A percentile compares a stretch with the other conserved stretches of the same genome.
These are phyloP conservation scores for Anastatica hierochuntica DNA, from an alignment of 345 rosid genomes.

Conservation along the genomic window DNA sequence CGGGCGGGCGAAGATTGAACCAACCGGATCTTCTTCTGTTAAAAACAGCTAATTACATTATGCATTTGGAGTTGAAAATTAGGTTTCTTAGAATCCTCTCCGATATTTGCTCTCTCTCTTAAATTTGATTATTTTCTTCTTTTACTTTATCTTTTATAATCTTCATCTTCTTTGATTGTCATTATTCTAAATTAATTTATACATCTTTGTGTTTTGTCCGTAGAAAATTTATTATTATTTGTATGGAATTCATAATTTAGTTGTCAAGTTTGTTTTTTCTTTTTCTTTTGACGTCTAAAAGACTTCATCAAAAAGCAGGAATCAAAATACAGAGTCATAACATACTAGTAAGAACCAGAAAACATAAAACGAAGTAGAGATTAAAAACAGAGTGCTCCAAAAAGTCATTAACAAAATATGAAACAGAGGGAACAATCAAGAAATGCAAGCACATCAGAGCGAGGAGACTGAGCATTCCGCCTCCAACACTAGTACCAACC, in stretches of 20 bases:
- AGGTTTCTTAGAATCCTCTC: constrained; percentile 45
- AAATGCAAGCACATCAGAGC: no score
- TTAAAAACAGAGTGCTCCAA: no score
- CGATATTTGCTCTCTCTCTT: constrained; percentile 23
- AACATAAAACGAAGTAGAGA: no score
- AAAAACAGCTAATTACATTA: constrained; percentile 47
- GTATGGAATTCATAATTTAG: not conserved
- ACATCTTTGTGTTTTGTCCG: not conserved
- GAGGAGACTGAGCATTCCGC: no score
- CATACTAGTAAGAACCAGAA: no score
- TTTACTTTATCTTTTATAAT: not conserved
- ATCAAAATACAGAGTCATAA: no score
- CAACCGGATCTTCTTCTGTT: constrained; percentile 39
- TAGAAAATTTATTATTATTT: not conserved
- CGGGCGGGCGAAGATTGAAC: constrained; percentile 46
- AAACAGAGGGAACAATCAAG: no score
- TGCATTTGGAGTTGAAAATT: constrained; percentile 46
- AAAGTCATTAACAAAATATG: no score
- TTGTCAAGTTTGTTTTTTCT: no score
- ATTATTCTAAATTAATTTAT: not conserved
- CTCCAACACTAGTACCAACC: no score
- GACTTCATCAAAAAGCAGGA: no score
- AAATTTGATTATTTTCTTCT: not conserved
- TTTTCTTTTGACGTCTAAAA: no score
- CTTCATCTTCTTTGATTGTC: not conserved